Evolutionary conservation across 257 asterid species (phyloP).

Genomic region (Solanum clarkiae): DNA sequence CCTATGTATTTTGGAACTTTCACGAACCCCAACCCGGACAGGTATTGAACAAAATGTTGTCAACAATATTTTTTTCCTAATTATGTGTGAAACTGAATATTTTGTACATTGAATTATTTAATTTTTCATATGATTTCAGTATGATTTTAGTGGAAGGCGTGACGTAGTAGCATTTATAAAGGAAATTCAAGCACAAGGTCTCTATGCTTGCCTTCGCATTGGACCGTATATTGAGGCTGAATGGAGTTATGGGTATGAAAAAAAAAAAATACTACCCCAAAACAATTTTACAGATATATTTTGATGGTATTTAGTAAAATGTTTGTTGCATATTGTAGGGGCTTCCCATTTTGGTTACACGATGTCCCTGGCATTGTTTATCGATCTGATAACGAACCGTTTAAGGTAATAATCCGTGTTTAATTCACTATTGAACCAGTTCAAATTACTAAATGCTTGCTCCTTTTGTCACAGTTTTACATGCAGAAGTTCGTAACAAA

Average conservation of each 20-base stretch:
- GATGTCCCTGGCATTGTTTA: slow-evolving; percentile 56
- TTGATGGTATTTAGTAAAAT: background rate
- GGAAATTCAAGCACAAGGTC: slow-evolving; percentile 60
- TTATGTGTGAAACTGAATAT: background rate
- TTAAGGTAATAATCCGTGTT: slow-evolving; percentile 30
- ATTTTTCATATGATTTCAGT: slow-evolving; percentile 18
- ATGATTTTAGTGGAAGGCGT: slow-evolving; percentile 58
- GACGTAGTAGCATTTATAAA: slow-evolving; percentile 57
- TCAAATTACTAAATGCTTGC: too few relatives aligned
- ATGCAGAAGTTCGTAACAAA: slow-evolving; percentile 68
- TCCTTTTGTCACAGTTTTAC: slow-evolving; percentile 18
- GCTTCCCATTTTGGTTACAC: slow-evolving; percentile 86
- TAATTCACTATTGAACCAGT: too few relatives aligned
- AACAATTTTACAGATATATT: background rate
- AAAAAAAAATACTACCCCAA: background rate
- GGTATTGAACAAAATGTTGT: slow-evolving; percentile 10
- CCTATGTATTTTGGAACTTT: slow-evolving; percentile 82
- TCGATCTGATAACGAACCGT: slow-evolving; percentile 74
- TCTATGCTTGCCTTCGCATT: slow-evolving; percentile 66
- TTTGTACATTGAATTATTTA: background rate
- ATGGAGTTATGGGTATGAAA: slow-evolving; percentile 71
- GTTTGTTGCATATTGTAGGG: slow-evolving; percentile 24
- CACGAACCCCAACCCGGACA: slow-evolving; percentile 72
- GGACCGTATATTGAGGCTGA: slow-evolving; percentile 87
- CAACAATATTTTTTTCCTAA: background rate